These are phyloP conservation scores for Trichoderma asperelloides DNA, from an alignment of 495 filamentous ascomycete species.

Conservation along the genomic window DNA sequence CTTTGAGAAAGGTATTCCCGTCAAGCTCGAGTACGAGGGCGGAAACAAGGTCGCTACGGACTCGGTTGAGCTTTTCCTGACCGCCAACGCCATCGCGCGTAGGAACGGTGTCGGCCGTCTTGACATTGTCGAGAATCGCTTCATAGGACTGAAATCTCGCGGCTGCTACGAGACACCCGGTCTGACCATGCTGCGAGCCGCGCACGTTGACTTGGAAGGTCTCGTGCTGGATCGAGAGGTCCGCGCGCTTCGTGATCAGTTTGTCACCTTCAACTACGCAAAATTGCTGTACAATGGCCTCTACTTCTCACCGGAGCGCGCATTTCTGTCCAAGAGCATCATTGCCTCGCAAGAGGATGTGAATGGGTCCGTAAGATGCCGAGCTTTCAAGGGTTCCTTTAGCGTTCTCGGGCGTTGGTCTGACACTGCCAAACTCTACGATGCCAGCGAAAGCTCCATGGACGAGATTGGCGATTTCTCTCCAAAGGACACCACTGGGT, in stretches of 20 bases:
- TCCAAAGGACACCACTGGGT: constrained; percentile 30
- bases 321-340: constrained; percentile 54
- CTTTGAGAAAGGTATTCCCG: constrained; percentile 81
- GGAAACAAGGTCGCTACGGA: constrained; percentile 46
- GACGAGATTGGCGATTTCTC: constrained; percentile 76
- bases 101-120: constrained; percentile 75
- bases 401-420: constrained; percentile 68
- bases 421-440: constrained; percentile 79
- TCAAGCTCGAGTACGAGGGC: constrained; percentile 31
- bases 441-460: constrained; percentile 72
- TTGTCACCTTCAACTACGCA: constrained; percentile 68
- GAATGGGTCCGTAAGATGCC: constrained; percentile 62
- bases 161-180: constrained; percentile 83
- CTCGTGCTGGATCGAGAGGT: constrained; percentile 79
- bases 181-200: constrained; percentile 63
- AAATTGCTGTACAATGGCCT: constrained; percentile 73
- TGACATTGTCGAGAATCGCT: constrained; percentile 89
- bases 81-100: constrained; percentile 68
- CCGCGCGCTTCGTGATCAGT: constrained; percentile 75
- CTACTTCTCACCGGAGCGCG: constrained; percentile 70
- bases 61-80: constrained; percentile 70
- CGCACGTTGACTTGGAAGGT: constrained; percentile 78
- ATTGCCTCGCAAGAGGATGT: constrained; percentile 59
- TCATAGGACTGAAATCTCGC: constrained; percentile 68
- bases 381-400: constrained; percentile 68